Evolutionary conservation across 2,329 filamentous ascomycete species (phyloP), one percentile per base, ranked within the genome.

Genomic region (Pseudogymnoascus sp.): DNA sequence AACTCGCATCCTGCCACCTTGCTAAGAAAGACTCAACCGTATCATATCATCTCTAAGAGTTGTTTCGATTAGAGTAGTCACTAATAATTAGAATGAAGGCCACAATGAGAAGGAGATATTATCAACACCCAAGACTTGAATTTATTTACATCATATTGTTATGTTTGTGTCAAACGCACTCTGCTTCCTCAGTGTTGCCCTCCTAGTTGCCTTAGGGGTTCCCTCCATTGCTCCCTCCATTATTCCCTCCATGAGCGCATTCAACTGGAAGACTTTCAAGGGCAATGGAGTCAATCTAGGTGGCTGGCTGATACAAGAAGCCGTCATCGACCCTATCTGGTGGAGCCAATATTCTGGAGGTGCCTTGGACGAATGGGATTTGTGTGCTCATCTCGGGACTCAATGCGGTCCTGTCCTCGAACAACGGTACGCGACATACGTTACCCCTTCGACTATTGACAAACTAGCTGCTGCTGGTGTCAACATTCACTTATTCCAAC

Each of bases 231-330:
- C 3, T 5, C 22, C 22, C 22, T 25, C 22, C 22, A 5, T 25
- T 2, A 3, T 14, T 14, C 39, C 39, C 20, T 43, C 39, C 2
- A 22, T 20, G 4, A 22, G 11, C 39, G 12, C 39, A 14, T 43
- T 43, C 8, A 25, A 68, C 62, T 68, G 65, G 66, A 61, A 36
- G 16, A 64, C 58, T 0, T 68, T 64, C 63, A 65, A 65, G 54
- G 64, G 54, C 16, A 64, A 65, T 47, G 65, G 66, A 18, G 63
- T 61, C 41, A 72, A 72, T 28, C 68, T 74, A 14, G 71, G 71
- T 28, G 69, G 70, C 38, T 74, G 72, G 72, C 62, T 74, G 7
- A 67, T 65, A n/a, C 67, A 72, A 62, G 73, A 74, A 61, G 60
- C 63, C 2, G 60, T 39, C 8, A 67, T 69, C 28, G 71, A 73